phyloP scores from a whole-genome alignment of 2,329 filamentous ascomycete species.

The Magnaporthiopsis incrustans region DNA sequence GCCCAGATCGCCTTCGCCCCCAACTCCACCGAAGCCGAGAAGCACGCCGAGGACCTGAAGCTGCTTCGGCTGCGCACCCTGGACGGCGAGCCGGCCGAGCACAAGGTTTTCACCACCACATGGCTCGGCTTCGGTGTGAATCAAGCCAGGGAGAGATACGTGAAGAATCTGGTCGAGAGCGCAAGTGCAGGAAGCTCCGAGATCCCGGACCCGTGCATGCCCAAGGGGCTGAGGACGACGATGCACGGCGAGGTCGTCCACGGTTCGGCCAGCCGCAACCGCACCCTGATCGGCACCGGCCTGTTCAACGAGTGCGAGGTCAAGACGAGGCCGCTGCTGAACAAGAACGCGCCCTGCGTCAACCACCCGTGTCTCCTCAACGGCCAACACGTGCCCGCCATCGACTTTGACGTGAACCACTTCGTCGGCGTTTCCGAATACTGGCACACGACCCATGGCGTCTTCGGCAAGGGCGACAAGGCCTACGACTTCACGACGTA shows the following conservation, averaged over 20 bases:
- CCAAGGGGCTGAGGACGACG: conserved; percentile 65
- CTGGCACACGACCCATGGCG: conserved; percentile 96
- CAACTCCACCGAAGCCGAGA: conserved; percentile 80
- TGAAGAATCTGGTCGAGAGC: conserved; percentile 66
- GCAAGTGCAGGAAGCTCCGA: conserved; percentile 44
- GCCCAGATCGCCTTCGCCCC: conserved; percentile 97
- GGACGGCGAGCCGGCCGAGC: conserved; percentile 68
- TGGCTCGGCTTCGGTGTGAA: conserved; percentile 98
- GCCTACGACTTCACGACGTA: conserved; percentile 88
- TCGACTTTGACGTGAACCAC: conserved; percentile 95
- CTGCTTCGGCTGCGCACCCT: conserved; percentile 77
- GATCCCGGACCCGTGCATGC: conserved; percentile 85
- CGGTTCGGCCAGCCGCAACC: conserved; percentile 21
- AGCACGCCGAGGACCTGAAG: conserved; percentile 84
- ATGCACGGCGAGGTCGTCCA: conserved; percentile 55
- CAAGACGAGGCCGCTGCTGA: conserved; percentile 75
- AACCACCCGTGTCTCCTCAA: conserved; percentile 84
- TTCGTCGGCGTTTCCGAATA: conserved; percentile 98
- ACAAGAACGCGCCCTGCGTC: conserved; percentile 78
- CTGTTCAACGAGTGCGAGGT: conserved; percentile 77
- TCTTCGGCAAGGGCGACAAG: conserved; percentile 74
- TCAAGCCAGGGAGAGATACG: conserved; percentile 76
- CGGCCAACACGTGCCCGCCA: conserved; percentile 85
- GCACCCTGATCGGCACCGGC: conserved; percentile 71
- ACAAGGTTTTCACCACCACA: conserved; percentile 88